phyloP scores from a whole-genome alignment of 176 grass and related monocot species.

The Bothriochloa decipiens region DNA sequence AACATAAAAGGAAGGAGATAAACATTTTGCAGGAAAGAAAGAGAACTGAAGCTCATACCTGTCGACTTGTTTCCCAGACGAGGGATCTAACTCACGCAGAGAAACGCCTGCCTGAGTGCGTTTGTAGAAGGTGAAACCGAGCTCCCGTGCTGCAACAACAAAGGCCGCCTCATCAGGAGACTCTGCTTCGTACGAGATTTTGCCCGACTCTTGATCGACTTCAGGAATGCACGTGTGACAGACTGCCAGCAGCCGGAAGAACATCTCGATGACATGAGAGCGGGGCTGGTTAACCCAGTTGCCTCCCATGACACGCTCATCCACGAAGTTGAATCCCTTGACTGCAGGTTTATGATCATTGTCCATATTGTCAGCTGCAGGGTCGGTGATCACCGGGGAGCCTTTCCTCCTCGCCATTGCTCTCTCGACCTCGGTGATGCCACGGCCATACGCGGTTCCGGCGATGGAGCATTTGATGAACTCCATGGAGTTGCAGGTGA shows the following conservation, averaged over 20 bases:
- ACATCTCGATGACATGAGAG: constrained; percentile 58
- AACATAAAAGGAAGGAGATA: no score
- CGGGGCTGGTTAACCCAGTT: constrained; percentile 66
- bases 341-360: constrained; percentile 11
- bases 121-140: constrained; percentile 83
- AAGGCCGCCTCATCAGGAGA: constrained; percentile 94
- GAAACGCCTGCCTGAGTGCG: constrained; percentile 71
- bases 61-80: constrained; percentile 53
- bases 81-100: constrained; percentile 67
- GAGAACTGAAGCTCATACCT: constrained; percentile 45
- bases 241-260: constrained; percentile 70
- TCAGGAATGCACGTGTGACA: constrained; percentile 96
- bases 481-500: constrained; percentile 97
- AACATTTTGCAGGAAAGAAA: neutral
- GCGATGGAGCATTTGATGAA: constrained; percentile 92
- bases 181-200: constrained; percentile 88
- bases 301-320: constrained; percentile 77
- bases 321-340: constrained; percentile 90
- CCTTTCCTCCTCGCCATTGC: constrained; percentile 72
- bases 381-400: constrained; percentile 33
- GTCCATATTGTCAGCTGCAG: neutral
- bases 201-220: constrained; percentile 62
- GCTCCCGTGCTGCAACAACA: constrained; percentile 73
- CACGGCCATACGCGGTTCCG: constrained; percentile 75
- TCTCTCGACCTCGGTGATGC: constrained; percentile 77